Conservation (phyloP, 2,329 filamentous ascomycete genomes). For the Epichloe brachyelytri region DNA sequence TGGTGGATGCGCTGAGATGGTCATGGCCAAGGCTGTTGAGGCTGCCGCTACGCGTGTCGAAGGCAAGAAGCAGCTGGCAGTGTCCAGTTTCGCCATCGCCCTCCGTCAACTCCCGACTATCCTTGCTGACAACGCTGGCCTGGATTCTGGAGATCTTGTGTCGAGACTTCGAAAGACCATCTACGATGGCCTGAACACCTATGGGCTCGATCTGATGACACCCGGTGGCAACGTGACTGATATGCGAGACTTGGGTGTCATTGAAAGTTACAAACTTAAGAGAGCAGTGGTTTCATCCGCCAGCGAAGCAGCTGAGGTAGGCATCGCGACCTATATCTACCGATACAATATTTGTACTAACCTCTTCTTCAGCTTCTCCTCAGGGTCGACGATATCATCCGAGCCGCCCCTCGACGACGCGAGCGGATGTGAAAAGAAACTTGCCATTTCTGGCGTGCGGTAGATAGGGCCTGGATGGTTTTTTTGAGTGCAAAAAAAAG, state of each 20-base stretch:
- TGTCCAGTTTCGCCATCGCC: constrained; percentile 78
- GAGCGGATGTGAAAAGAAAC: constrained; percentile 23
- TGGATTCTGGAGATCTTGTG: constrained; percentile 90
- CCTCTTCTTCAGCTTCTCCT: constrained; percentile 53
- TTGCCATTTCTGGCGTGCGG: neutral
- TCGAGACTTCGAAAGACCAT: constrained; percentile 84
- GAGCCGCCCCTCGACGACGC: constrained; percentile 62
- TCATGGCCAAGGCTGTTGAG: constrained; percentile 97
- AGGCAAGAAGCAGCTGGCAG: constrained; percentile 92
- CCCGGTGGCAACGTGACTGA: constrained; percentile 88
- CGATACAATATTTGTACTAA: neutral
- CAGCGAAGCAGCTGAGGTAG: constrained; percentile 89
- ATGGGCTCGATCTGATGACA: constrained; percentile 76
- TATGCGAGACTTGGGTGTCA: constrained; percentile 89
- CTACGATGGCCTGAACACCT: constrained; percentile 87
- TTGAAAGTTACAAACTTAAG: constrained; percentile 98
- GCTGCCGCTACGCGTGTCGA: constrained; percentile 85
- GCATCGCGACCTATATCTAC: constrained; percentile 17
- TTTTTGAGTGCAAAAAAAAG: neutral
- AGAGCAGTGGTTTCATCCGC: constrained; percentile 93
- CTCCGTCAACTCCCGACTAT: constrained; percentile 92
- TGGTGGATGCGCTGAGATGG: constrained; percentile 94
- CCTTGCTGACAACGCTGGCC: constrained; percentile 89
- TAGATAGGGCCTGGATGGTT: neutral
- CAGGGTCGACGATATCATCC: constrained; percentile 95